Evolutionary conservation across 75 land plant species (phyloP).

Genomic region (Sequoia sempervirens): DNA sequence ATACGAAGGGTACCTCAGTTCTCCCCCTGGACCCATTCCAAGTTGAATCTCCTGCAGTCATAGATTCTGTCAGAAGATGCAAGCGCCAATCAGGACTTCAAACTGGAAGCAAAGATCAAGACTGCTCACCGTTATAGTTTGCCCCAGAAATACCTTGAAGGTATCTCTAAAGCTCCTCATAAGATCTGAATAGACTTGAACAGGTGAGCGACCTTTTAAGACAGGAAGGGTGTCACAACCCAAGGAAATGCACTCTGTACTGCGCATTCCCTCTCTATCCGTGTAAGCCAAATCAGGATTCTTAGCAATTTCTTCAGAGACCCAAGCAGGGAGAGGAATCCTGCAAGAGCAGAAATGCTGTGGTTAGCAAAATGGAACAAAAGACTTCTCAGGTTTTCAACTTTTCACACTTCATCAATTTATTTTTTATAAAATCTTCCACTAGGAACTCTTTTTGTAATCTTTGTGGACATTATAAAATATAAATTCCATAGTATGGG

Average conservation of each 20-base stretch:
- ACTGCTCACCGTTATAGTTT: conserved; percentile 31
- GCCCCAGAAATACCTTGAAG: conserved; percentile 39
- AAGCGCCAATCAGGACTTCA: not conserved
- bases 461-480: too few relatives aligned
- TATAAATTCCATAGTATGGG: too few relatives aligned
- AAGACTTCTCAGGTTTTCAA: too few relatives aligned
- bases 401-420: not conserved
- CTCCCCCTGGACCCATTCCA: conserved; percentile 83
- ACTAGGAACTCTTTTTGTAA: not conserved
- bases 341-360: conserved; percentile 20
- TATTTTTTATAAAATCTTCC: not conserved
- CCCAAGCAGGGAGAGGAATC: conserved; percentile 71
- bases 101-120: not conserved
- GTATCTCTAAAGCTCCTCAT: conserved; percentile 67
- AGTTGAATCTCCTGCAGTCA: conserved; percentile 59
- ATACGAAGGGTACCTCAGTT: conserved; percentile 72
- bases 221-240: conserved; percentile 74
- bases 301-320: conserved; percentile 53
- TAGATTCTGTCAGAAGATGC: not conserved
- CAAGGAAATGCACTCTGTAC: conserved; percentile 59
- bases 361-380: not conserved
- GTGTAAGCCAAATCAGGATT: conserved; percentile 61
- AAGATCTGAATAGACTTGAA: conserved; percentile 75
- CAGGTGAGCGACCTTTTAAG: conserved; percentile 61
- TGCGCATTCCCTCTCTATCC: conserved; percentile 63